Evolutionary conservation across 2,329 filamentous ascomycete genomes (phyloP), one percentile per base, ranked within the genome.

Genomic region (Westerdykella aurantiaca): DNA sequence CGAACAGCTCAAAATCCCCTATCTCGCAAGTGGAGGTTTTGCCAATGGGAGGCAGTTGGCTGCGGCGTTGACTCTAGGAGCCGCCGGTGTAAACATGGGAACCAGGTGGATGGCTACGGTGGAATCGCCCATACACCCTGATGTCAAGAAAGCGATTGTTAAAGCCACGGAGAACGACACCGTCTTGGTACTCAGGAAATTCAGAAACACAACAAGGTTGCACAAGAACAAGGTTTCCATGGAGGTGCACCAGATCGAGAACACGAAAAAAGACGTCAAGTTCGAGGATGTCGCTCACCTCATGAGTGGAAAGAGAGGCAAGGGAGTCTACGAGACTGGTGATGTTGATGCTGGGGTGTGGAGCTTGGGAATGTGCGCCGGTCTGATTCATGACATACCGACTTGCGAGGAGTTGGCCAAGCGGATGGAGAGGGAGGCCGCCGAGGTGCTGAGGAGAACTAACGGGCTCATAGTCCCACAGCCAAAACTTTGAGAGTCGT

Each of bases 351-450:
- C 52, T 11, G 55, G 57, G n/a, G 58, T 61, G 18, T 60, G 58
- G 55, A 54, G 25, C 40, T n/a, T 48, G 17, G 46, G 46, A 2
- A 39, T 41, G 41, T 38, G 34, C 14, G 29, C 34, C 53, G 87
- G 87, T 5, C 67, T 93, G 44, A 93, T 93, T 49, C 81, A 91
- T 31, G 52, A 54, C 43, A 42, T 54, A 11, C 52, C 51, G 13
- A 55, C 45, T 31, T 55, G 51, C 35, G 51, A 50, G 33, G 55
- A 53, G 21, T 43, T 63, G 25, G 46, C 57, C 14, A 57, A 52
- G 45, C 51, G 54, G 9, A 54, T 63, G 31, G 12, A 44, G 31
- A 29, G 35, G 37, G 31, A 34, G 22, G 31, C 37, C 17, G 34
- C 2, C 23, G 4, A 39, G 22, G 38, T 29, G 37, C 35, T 39